Evolutionary conservation across 768 basidiomycete genomes (phyloP).

Genomic region (Megacollybia marginata): DNA sequence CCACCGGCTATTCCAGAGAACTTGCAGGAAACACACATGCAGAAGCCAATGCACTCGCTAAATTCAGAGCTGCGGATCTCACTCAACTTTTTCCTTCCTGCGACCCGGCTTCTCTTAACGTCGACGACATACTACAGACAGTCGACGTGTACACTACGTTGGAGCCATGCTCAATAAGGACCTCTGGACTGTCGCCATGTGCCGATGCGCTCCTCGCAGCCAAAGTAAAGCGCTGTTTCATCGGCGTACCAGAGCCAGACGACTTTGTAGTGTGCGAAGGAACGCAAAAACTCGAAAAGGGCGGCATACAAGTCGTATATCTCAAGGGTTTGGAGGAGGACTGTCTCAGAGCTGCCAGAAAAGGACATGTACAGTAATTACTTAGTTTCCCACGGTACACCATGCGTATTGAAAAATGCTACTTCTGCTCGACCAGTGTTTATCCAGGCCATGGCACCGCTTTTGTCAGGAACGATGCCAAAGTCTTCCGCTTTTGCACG

Average conservation of each 20-base stretch:
- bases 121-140: constrained; percentile 45
- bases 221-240: constrained; percentile 66
- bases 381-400: constrained; percentile 7
- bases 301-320: constrained; percentile 74
- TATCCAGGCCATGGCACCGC: constrained; percentile 97
- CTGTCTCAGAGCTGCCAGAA: constrained; percentile 76
- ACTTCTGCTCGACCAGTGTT: constrained; percentile 94
- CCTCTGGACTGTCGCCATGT: constrained; percentile 83
- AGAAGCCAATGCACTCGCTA: constrained; percentile 87
- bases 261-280: constrained; percentile 96
- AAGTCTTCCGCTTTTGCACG: constrained; percentile 96
- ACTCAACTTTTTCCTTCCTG: constrained; percentile 32
- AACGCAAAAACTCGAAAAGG: constrained; percentile 58
- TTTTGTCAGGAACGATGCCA: constrained; percentile 97
- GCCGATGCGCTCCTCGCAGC: constrained; percentile 75
- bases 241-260: constrained; percentile 85
- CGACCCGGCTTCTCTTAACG: constrained; percentile 19
- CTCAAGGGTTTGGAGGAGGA: constrained; percentile 65
- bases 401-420: constrained; percentile 98
- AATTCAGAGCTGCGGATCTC: constrained; percentile 43
- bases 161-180: constrained; percentile 90
- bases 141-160: constrained; percentile 90
- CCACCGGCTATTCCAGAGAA: constrained; percentile 87
- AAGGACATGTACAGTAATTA: constrained; percentile 31
- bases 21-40: constrained; percentile 94